Percentiles rank a stretch among this genome's conserved stretches.
phyloP scores from a whole-genome alignment of 768 basidiomycete genomes.

The Mycena polygramma region DNA sequence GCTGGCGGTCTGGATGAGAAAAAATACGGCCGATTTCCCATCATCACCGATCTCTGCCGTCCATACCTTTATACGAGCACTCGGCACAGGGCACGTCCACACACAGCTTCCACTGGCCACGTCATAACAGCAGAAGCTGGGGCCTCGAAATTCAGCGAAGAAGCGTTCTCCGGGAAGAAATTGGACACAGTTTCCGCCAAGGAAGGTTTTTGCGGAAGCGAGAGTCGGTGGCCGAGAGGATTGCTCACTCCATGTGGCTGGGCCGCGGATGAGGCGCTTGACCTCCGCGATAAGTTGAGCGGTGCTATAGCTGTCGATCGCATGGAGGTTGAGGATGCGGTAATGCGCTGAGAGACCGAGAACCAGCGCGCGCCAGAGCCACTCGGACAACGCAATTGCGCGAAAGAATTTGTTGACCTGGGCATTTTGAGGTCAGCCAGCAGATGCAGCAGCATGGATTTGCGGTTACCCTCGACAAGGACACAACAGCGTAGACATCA shows the following conservation, averaged over 20 bases:
- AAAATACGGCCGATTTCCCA: background rate
- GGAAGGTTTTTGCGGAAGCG: background rate
- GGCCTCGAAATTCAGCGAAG: background rate
- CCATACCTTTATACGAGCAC: background rate
- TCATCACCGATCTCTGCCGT: background rate
- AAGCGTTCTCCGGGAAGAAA: background rate
- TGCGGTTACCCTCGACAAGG: background rate
- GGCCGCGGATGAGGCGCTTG: background rate
- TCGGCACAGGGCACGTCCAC: background rate
- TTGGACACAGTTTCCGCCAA: too few species aligned
- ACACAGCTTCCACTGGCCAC: background rate
- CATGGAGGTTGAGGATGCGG: background rate
- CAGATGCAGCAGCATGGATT: too few species aligned
- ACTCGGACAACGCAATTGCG: background rate
- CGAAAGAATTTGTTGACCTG: conserved; percentile 10
- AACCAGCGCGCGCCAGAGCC: conserved; percentile 8
- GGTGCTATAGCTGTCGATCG: background rate
- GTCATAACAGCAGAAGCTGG: background rate
- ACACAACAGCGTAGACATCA: background rate
- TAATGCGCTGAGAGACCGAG: background rate
- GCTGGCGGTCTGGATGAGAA: background rate
- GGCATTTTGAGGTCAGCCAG: too few species aligned
- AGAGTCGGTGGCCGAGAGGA: background rate
- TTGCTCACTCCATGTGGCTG: background rate
- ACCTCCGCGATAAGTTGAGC: background rate